Evolutionary conservation across 2,329 filamentous ascomycete species (phyloP), one percentile per base, ranked within the genome.

Genomic region (Diplocarpon mali): DNA sequence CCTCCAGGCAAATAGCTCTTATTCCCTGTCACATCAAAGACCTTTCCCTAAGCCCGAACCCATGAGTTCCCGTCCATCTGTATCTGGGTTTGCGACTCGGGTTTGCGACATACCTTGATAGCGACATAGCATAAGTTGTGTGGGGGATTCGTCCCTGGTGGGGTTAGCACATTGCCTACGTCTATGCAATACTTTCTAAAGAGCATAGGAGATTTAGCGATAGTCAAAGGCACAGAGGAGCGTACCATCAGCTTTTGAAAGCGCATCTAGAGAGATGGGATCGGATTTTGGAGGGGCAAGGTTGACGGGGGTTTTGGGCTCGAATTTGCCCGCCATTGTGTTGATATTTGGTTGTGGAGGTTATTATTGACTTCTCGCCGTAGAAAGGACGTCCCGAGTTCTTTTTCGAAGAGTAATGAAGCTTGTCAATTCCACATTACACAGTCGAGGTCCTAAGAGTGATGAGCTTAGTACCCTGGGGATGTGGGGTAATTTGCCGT

Each of bases 11-110:
- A 78, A 63, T 98, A 98, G 13, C 85, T 80, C 53, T 84, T 80
- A 65, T 96, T 98, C 41, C 83, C 85, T 17, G 78, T 87, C 49
- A 98, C 92, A 61, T 98, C 90, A 61, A 95, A 98, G 42, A 98
- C 83, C 49, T 83, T 86, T 56, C 92, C 90, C 83, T 95, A 30
- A 4, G 3, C 20, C 20, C 20, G 20, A 24, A 4, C 7, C 20
- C 20, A 7, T 42, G 28, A 11, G 27, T 27, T 20, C 47, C 44
- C 35, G 42, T 34, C 12, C 27, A 14, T 44, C 35, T 34, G 50
- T 44, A 34, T 14, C 45, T 46, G 35, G 32, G n/a, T 7, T 39
- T 24, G 45, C 11, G 28, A 32, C 28, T 8, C 20, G 27, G 27
- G 7, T 13, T 11, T 34, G 30, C 13, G 16, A 20, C 54, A 34